phyloP scores from a whole-genome alignment of 1,284 basidiomycete species.

The Singerocomus inundabilis region DNA sequence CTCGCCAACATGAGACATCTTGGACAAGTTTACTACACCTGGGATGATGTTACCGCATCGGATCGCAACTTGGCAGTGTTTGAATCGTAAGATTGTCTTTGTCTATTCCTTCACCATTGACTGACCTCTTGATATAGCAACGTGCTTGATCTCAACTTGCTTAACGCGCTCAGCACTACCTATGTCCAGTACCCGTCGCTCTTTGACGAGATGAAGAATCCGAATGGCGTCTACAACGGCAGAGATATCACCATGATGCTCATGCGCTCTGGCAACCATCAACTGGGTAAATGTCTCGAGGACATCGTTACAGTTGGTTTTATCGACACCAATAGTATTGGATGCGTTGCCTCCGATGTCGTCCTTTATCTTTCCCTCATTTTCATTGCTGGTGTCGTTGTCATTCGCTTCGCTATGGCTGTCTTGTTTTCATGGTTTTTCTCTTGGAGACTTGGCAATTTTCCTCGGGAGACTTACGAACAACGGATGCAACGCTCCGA shows the following conservation, averaged over 20 bases:
- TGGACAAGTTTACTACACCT: conserved; percentile 92
- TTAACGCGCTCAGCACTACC: conserved; percentile 78
- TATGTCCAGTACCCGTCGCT: conserved; percentile 81
- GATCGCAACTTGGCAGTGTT: conserved; percentile 86
- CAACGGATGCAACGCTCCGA: conserved; percentile 89
- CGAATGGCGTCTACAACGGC: conserved; percentile 74
- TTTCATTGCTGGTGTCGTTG: conserved; percentile 97
- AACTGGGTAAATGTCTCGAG: conserved; percentile 79
- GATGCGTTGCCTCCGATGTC: conserved; percentile 93
- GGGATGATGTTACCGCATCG: conserved; percentile 77
- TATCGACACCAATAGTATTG: conserved; percentile 92
- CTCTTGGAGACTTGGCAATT: conserved; percentile 91
- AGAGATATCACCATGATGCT: conserved; percentile 87
- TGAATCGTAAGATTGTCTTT: conserved; percentile 67
- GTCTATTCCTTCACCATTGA: conserved; percentile 3
- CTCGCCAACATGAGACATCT: conserved; percentile 52
- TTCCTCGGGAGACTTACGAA: conserved; percentile 91
- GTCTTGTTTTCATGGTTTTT: conserved; percentile 98
- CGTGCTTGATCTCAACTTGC: conserved; percentile 86
- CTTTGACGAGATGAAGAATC: conserved; percentile 75
- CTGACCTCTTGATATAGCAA: conserved; percentile 43
- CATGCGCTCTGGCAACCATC: conserved; percentile 60
- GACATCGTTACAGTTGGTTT: conserved; percentile 89
- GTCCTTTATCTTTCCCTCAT: conserved; percentile 95
- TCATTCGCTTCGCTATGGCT: conserved; percentile 95